These are phyloP conservation scores for Westerdykella sp. DNA, from an alignment of 2,329 filamentous ascomycete genomes.

Conservation along the genomic window DNA sequence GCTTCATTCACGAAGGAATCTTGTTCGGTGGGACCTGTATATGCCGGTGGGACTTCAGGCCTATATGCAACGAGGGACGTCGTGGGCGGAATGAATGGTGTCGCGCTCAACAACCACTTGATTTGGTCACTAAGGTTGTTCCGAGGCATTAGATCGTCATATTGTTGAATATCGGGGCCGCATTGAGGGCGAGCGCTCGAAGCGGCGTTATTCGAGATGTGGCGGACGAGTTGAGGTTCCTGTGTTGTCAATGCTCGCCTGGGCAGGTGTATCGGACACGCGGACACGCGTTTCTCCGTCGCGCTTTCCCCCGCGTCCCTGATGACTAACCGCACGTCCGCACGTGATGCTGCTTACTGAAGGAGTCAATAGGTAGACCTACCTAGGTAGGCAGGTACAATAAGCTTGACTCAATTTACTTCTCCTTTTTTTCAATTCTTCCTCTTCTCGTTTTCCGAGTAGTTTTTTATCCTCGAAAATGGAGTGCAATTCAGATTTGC, in stretches of 20 bases:
- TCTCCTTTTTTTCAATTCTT: too few relatives aligned
- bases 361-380: background rate
- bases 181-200: constrained; percentile 22
- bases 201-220: constrained; percentile 19
- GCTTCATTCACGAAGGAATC: constrained; percentile 7
- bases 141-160: constrained; percentile 40
- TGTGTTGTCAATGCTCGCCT: constrained; percentile 16
- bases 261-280: background rate
- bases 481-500: too few relatives aligned
- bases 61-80: constrained; percentile 25
- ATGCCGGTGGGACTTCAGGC: constrained; percentile 19
- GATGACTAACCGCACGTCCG: constrained; percentile 13
- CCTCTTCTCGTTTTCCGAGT: too few relatives aligned
- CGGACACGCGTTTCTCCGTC: constrained; percentile 14
- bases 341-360: constrained; percentile 23
- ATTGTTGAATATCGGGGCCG: constrained; percentile 14
- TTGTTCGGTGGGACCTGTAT: constrained; percentile 14
- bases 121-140: constrained; percentile 46
- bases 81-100: constrained; percentile 40
- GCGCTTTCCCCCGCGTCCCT: constrained; percentile 8
- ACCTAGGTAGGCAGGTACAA: too few relatives aligned
- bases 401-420: too few relatives aligned
- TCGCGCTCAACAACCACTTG: constrained; percentile 43
- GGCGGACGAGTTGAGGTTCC: constrained; percentile 6
- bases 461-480: too few relatives aligned